Evolutionary conservation across 768 basidiomycete genomes (phyloP).

Genomic region (Pisolithus marmoratus): DNA sequence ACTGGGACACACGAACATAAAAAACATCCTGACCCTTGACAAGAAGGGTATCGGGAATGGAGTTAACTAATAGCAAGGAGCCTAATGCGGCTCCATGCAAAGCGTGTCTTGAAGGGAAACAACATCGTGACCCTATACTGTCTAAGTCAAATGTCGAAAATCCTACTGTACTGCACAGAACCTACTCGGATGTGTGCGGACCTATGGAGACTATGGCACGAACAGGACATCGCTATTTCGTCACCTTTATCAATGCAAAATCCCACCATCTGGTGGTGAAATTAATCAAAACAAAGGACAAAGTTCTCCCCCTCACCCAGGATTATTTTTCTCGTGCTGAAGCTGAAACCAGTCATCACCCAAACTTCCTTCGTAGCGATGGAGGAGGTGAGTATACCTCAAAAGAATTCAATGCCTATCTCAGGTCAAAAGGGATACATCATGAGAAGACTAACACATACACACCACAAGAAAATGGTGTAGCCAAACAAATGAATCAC

Average conservation of each 20-base stretch:
- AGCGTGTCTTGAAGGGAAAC: slow-evolving; percentile 21
- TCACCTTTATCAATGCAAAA: slow-evolving; percentile 16
- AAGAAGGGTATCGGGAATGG: slow-evolving; percentile 2
- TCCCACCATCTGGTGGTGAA: slow-evolving; percentile 12
- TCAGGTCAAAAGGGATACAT: slow-evolving; percentile 9
- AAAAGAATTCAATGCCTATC: slow-evolving; percentile 3
- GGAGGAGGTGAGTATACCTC: slow-evolving; percentile 20
- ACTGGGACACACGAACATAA: background rate
- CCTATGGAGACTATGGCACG: slow-evolving; percentile 8
- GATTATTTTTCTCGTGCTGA: slow-evolving; percentile 8
- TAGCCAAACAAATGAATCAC: slow-evolving; percentile 35
- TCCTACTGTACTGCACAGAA: background rate
- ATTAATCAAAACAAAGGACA: slow-evolving; percentile 8
- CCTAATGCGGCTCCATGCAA: slow-evolving; percentile 4
- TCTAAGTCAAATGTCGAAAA: slow-evolving; percentile 4
- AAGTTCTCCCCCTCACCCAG: slow-evolving; percentile 7
- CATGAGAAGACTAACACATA: slow-evolving; percentile 15
- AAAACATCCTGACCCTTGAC: slow-evolving; percentile 1
- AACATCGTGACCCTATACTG: slow-evolving; percentile 7
- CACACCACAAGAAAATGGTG: slow-evolving; percentile 38
- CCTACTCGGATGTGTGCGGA: slow-evolving; percentile 18
- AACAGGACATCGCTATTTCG: slow-evolving; percentile 10
- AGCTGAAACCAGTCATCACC: slow-evolving; percentile 4
- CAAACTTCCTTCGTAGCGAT: slow-evolving; percentile 19
- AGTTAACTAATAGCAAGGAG: background rate